These are phyloP conservation scores for Cyphellophora europaea DNA, from an alignment of 2,329 filamentous ascomycete species.

Conservation along the genomic window DNA sequence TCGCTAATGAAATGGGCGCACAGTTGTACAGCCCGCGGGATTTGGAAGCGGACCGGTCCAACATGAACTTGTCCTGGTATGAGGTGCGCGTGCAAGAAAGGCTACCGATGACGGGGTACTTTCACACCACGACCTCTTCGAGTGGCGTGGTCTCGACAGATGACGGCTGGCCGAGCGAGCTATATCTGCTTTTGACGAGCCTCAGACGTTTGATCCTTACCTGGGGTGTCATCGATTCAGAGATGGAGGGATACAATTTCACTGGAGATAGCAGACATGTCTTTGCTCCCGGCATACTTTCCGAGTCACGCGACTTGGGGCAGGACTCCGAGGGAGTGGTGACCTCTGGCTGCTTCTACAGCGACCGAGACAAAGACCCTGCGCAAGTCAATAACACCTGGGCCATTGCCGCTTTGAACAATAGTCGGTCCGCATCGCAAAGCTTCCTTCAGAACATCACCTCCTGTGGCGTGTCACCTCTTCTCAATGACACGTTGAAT, in stretches of 20 bases:
- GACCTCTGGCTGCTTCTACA: slow-evolving; percentile 46
- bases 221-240: slow-evolving; percentile 48
- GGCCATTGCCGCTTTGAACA: slow-evolving; percentile 28
- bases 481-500: slow-evolving; percentile 48
- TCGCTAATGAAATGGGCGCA: slow-evolving; percentile 26
- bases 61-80: slow-evolving; percentile 53
- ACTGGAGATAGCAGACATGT: slow-evolving; percentile 40
- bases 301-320: slow-evolving; percentile 25
- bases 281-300: slow-evolving; percentile 40
- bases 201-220: slow-evolving; percentile 46
- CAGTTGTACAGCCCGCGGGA: slow-evolving; percentile 43
- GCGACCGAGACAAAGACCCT: slow-evolving; percentile 30
- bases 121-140: slow-evolving; percentile 26
- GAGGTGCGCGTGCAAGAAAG: slow-evolving; percentile 29
- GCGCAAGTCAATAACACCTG: slow-evolving; percentile 44
- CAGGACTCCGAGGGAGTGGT: slow-evolving; percentile 27
- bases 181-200: slow-evolving; percentile 45
- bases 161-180: slow-evolving; percentile 57
- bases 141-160: slow-evolving; percentile 34
- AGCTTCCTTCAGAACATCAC: slow-evolving; percentile 26
- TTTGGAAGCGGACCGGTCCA: slow-evolving; percentile 41
- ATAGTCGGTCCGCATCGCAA: slow-evolving; percentile 20
- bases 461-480: slow-evolving; percentile 51
- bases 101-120: slow-evolving; percentile 43
- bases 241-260: slow-evolving; percentile 49